These are phyloP conservation scores for Cladophialophora immunda DNA, from an alignment of 2,329 filamentous ascomycete genomes.

Conservation along the genomic window DNA sequence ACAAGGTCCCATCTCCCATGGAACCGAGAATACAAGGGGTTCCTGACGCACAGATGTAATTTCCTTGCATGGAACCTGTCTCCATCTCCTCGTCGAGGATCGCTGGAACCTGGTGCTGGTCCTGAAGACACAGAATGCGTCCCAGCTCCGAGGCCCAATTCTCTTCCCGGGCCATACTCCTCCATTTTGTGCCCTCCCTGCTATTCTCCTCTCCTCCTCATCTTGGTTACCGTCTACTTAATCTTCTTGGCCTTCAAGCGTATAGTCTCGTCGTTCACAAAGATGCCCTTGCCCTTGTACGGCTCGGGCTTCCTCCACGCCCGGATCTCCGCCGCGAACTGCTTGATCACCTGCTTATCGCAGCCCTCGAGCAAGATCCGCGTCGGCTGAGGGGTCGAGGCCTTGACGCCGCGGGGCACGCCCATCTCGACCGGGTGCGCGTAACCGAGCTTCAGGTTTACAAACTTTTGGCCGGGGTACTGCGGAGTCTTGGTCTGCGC, in stretches of 20 bases:
- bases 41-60: background rate
- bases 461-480: conserved; percentile 85
- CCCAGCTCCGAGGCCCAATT: background rate
- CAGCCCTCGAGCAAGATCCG: conserved; percentile 88
- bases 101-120: background rate
- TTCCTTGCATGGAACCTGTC: background rate
- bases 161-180: background rate
- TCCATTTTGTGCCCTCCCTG: background rate
- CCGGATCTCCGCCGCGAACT: conserved; percentile 88
- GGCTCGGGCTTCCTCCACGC: conserved; percentile 92
- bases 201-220: background rate
- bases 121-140: background rate
- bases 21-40: background rate
- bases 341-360: conserved; percentile 85
- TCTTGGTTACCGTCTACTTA: conserved; percentile 64
- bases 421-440: conserved; percentile 93
- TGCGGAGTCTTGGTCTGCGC: conserved; percentile 67
- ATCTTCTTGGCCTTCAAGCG: conserved; percentile 98
- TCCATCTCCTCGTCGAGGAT: background rate
- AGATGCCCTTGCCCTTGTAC: conserved; percentile 99
- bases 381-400: conserved; percentile 88
- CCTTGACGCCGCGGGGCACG: conserved; percentile 82
- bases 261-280: conserved; percentile 97
- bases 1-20: background rate
- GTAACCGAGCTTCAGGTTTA: conserved; percentile 94